Evolutionary conservation across 768 basidiomycete species (phyloP).

Genomic region (Lactarius psammicola): DNA sequence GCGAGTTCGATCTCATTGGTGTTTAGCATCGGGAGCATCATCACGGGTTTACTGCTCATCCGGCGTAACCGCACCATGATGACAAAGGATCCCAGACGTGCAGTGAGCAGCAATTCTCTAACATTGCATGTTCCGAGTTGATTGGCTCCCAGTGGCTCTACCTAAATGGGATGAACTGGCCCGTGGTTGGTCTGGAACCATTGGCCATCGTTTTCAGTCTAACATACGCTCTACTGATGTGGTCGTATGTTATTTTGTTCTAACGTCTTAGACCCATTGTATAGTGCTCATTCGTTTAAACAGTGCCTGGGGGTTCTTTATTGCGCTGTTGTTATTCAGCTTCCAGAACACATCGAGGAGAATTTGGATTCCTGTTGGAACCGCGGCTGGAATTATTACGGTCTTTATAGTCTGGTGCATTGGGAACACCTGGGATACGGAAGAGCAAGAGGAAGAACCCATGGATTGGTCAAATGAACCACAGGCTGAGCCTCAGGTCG

Average conservation of each 20-base stretch:
- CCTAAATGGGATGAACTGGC: slow-evolving; percentile 31
- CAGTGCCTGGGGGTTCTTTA: slow-evolving; percentile 43
- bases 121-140: slow-evolving; percentile 11
- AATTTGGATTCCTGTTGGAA: slow-evolving; percentile 11
- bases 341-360: background rate
- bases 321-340: slow-evolving; percentile 35
- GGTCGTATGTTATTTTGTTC: slow-evolving; percentile 48
- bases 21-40: slow-evolving; percentile 48
- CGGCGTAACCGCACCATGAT: slow-evolving; percentile 45
- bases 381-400: background rate
- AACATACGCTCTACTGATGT: slow-evolving; percentile 56
- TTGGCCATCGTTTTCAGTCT: slow-evolving; percentile 54
- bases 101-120: slow-evolving; percentile 19
- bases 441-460: background rate
- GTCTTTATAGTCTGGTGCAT: slow-evolving; percentile 15
- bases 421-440: slow-evolving; percentile 4
- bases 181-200: slow-evolving; percentile 45
- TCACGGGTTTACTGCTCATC: slow-evolving; percentile 47
- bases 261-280: too few species aligned
- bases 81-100: slow-evolving; percentile 33
- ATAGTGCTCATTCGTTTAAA: background rate
- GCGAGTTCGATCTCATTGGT: slow-evolving; percentile 51
- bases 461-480: background rate
- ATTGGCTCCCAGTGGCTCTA: slow-evolving; percentile 30
- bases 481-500: too few species aligned